Base-by-base conservation (phyloP, 179 eudicot species). In the Patellifolia procumbens region DNA sequence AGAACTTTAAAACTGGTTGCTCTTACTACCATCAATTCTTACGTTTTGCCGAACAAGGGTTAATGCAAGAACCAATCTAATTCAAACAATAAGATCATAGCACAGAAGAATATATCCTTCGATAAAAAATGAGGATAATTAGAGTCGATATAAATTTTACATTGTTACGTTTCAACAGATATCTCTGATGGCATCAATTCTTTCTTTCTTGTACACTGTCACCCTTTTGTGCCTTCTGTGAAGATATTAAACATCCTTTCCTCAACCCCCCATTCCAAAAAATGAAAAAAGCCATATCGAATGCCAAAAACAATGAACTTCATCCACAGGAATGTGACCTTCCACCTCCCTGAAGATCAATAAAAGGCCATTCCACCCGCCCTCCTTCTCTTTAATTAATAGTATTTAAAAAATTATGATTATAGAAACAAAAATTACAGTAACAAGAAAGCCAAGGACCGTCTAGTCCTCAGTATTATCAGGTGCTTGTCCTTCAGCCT, bases 91-190 rank as follows among this genome's bases (percentile, higher is more conserved):
- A 26, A 34, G 34, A 72, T 37, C 64, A 35, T 49, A 53, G 29
- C 53, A 69, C 51, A 67, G 58, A 46, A 72, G 78, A 82, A 78
- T 72, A 78, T 74, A 82, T 83, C 86, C 83, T 84, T 80, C 81
- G 43, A 81, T 83, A 74, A 86, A n/a, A 85, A 74, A 75, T 73
- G 86, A 81, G 89, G 88, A 86, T 87, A 83, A 80, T 83, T 76
- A 81, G 78, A 73, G 73, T 76, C 67, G 72, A 72, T 74, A 73
- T 78, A 76, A 70, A 70, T 76, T 85, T 75, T 59, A 78, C 70
- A 76, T 69, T 67, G 80, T 69, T 81, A 70, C 83, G 79, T 43
- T 69, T 55, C 66, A 55, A 75, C 64, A 64, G 58, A 76, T 61
- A 78, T 64, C 60, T 26, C 79, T 60, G 72, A 34, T 78, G 74